phyloP scores from a whole-genome alignment of 345 rosid species.

The Populus deltoides region DNA sequence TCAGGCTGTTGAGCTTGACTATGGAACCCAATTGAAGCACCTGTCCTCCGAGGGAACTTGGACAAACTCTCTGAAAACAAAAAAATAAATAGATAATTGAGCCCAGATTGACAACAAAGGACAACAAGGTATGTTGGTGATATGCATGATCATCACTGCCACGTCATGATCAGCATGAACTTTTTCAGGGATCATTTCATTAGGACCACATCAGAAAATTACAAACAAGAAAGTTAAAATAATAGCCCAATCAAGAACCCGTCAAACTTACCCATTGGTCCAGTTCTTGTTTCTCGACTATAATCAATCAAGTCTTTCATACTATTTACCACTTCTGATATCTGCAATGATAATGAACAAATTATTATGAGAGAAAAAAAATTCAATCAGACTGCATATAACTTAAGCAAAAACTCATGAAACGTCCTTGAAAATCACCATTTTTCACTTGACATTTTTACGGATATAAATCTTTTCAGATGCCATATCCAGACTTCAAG shows the following conservation, averaged over 20 bases:
- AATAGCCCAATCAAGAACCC: not conserved
- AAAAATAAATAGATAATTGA: not conserved
- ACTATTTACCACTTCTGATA: conserved; percentile 95
- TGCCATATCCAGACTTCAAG: not conserved
- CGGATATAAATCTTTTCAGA: not conserved
- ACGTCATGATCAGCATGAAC: not conserved
- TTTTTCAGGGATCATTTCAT: not conserved
- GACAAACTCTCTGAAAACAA: conserved; percentile 80
- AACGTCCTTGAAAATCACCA: not conserved
- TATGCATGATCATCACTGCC: not conserved
- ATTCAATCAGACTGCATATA: not conserved
- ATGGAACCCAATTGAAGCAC: conserved; percentile 48
- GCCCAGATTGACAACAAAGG: not conserved
- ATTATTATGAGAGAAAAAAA: not conserved
- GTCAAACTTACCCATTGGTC: conserved; percentile 86
- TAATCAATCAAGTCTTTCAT: conserved; percentile 99
- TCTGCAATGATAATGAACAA: conserved; percentile 39
- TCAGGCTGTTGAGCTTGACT: conserved; percentile 60
- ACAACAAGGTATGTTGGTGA: not conserved
- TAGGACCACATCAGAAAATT: not conserved
- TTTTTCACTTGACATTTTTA: not conserved
- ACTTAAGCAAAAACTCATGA: not conserved
- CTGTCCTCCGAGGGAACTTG: conserved; percentile 80
- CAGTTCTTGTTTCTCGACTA: conserved; percentile 82
- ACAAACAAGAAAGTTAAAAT: not conserved